Evolutionary conservation across 1,139 yeast genomes (phyloP).

Genomic region (Nakaseomyces glabratus): DNA sequence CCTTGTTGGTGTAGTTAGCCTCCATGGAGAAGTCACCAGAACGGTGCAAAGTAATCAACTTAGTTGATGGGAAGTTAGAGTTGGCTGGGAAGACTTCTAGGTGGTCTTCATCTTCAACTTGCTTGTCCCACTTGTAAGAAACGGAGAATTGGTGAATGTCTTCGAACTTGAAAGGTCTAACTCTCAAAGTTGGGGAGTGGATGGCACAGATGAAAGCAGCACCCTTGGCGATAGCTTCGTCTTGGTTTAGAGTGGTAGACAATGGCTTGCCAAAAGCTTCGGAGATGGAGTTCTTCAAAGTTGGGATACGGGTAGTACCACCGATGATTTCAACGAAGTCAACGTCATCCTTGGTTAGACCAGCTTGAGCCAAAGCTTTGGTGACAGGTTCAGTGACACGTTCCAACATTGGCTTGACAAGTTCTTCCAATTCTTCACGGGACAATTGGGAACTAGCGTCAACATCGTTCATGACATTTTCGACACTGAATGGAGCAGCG

Average conservation of each 20-base stretch:
- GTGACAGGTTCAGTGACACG: conserved; percentile 72
- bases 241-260: conserved; percentile 95
- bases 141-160: conserved; percentile 89
- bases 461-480: conserved; percentile 93
- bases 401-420: conserved; percentile 70
- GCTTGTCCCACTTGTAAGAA: conserved; percentile 91
- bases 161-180: conserved; percentile 96
- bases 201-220: conserved; percentile 98
- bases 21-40: conserved; percentile 77
- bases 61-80: conserved; percentile 87
- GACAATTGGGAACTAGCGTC: conserved; percentile 86
- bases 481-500: conserved; percentile 90
- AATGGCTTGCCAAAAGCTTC: conserved; percentile 79
- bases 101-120: conserved; percentile 79
- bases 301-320: conserved; percentile 97
- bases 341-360: conserved; percentile 58
- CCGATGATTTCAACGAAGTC: conserved; percentile 94
- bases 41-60: conserved; percentile 90
- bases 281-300: conserved; percentile 70
- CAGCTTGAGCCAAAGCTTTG: conserved; percentile 74
- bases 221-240: conserved; percentile 98
- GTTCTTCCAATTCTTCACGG: conserved; percentile 89
- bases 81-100: conserved; percentile 96
- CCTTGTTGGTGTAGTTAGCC: conserved; percentile 76
- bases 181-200: conserved; percentile 98